Percentiles rank a stretch among this genome's conserved stretches.
Evolutionary conservation across 305 asterid species (phyloP).

Genomic region (Lippia alba): DNA sequence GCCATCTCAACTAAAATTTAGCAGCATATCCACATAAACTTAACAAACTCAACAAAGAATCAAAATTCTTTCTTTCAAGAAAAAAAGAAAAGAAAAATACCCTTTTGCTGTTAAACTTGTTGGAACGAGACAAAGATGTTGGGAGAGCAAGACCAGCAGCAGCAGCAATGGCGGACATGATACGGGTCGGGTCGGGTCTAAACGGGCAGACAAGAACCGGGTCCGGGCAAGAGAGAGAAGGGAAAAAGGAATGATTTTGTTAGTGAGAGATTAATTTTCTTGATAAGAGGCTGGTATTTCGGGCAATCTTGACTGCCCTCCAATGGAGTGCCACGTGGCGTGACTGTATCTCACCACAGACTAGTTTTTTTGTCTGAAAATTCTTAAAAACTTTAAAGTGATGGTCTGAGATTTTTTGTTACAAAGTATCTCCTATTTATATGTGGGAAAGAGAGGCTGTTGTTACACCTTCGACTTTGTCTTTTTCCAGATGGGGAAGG

Average conservation of each 20-base stretch:
- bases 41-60: not conserved
- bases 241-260: constrained; percentile 24
- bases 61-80: not conserved
- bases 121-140: constrained; percentile 54
- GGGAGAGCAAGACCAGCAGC: constrained; percentile 80
- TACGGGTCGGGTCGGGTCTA: constrained; percentile 32
- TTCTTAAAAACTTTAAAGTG: not conserved
- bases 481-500: no score
- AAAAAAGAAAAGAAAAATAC: constrained; percentile 34
- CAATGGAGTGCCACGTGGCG: constrained; percentile 64
- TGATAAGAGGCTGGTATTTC: constrained; percentile 63
- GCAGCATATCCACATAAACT: not conserved
- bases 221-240: constrained; percentile 37
- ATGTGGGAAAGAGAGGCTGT: not conserved
- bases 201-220: constrained; percentile 35
- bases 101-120: constrained; percentile 57
- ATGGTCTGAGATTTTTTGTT: not conserved
- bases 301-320: constrained; percentile 71
- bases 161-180: constrained; percentile 85
- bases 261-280: constrained; percentile 33
- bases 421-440: constrained; percentile 16
- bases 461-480: not conserved
- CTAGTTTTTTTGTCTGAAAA: constrained; percentile 29
- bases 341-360: constrained; percentile 44
- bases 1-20: constrained; percentile 12